Evolutionary conservation across 768 basidiomycete genomes (phyloP), one percentile per base, ranked within the genome.

Genomic region (Tulasnella sp.): DNA sequence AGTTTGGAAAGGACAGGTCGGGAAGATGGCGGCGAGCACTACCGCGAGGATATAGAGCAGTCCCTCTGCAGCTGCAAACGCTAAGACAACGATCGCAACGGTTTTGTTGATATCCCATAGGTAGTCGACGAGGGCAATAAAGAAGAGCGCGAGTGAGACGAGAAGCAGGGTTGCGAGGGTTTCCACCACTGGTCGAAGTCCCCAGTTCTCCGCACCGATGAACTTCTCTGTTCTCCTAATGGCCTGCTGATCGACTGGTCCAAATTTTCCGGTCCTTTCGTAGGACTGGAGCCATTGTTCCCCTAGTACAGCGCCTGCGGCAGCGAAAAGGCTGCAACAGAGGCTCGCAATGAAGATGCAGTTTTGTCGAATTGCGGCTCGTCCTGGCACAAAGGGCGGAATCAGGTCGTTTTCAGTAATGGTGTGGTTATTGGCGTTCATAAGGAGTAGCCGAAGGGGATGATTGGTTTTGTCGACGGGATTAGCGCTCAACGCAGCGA

Each of bases 311-410:
- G 52, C 52, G 4, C 52, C 52, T 4, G 32, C 23, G 5, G 52
- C 52, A 29, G 52, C 41, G 9, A 54, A 34, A 17, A 54, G 52
- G 38, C 52, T 38, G 52, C 52, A 54, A n/a, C 32, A 54, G 15
- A 54, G 41, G 24, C 30, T 38, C 3, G 52, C 26, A 24, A 21
- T 15, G 29, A 54, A 34, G 11, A 54, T 26, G 30, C 30, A 54
- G 38, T 43, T 54, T n/a, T 38, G 26, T 15, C 34, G 34, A 38
- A 38, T 5, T 38, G 34, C 34, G 15, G n/a, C 34, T 38, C 34
- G 15, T 38, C 34, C 7, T 38, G 34, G 34, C 5, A 15, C 15
- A 15, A 38, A 38, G 5, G n/a, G 19, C 30, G 52, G 52, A 38
- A 3, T 19, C 7, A 54, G 13, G 5, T 38, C 41, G 3, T 26